These are phyloP conservation scores for Trametes sp. DNA, from an alignment of 1,284 basidiomycete species.

Conservation along the genomic window DNA sequence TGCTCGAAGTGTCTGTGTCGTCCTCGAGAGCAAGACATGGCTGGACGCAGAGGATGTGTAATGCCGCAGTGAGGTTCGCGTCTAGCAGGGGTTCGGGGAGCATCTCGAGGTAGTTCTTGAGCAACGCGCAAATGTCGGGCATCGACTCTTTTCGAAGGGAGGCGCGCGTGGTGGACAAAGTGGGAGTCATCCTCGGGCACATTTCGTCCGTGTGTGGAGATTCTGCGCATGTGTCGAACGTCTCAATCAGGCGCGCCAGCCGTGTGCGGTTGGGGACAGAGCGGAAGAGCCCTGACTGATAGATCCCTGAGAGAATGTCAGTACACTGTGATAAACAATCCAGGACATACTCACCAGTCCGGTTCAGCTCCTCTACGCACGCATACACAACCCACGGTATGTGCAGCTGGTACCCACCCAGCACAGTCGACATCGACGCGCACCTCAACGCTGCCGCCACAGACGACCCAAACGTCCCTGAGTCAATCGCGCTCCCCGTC, in stretches of 20 bases:
- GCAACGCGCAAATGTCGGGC: constrained; percentile 65
- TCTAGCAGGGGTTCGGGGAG: constrained; percentile 62
- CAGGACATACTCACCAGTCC: constrained; percentile 57
- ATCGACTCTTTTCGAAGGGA: constrained; percentile 59
- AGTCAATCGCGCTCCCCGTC: no score
- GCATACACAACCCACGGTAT: constrained; percentile 63
- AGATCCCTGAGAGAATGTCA: constrained; percentile 45
- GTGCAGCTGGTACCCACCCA: constrained; percentile 60
- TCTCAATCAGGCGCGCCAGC: constrained; percentile 46
- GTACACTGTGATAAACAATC: no score
- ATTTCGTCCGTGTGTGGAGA: constrained; percentile 26
- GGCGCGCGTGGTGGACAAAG: constrained; percentile 21
- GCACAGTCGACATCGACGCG: constrained; percentile 52
- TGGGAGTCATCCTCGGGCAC: constrained; percentile 18
- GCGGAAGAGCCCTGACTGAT: constrained; percentile 58
- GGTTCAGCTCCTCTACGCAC: constrained; percentile 67
- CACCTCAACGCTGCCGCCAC: constrained; percentile 54
- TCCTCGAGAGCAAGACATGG: constrained; percentile 48
- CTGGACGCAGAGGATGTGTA: constrained; percentile 61
- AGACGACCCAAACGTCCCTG: constrained; percentile 58
- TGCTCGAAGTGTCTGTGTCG: constrained; percentile 8
- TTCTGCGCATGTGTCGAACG: constrained; percentile 43
- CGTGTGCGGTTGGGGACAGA: constrained; percentile 44
- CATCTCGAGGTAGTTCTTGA: constrained; percentile 63
- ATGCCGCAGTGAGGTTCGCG: constrained; percentile 50